Conservation (phyloP, 2,329 filamentous ascomycete genomes). For the Ophiocordyceps polyrhachis-furcata region DNA sequence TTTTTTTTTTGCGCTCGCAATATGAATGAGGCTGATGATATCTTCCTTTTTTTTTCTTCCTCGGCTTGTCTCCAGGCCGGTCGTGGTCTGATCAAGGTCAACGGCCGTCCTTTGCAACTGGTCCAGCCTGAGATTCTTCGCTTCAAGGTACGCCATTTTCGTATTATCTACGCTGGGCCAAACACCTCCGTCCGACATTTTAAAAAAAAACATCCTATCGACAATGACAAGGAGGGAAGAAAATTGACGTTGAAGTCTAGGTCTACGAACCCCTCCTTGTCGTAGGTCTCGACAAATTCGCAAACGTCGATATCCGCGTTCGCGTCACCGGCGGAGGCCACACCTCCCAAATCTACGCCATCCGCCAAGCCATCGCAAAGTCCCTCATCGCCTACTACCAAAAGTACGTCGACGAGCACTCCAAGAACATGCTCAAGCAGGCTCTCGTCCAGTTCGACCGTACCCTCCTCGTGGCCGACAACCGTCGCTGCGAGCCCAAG, state of each 20-base stretch:
- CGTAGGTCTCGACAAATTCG: conserved; percentile 93
- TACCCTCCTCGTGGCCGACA: conserved; percentile 95
- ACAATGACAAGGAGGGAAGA: no score
- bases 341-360: conserved; percentile 92
- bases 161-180: no score
- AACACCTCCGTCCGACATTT: no score
- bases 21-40: no score
- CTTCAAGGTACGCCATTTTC: conserved; percentile 95
- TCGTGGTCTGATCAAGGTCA: conserved; percentile 86
- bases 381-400: conserved; percentile 69
- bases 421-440: conserved; percentile 99
- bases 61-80: no score
- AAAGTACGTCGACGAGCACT: conserved; percentile 99
- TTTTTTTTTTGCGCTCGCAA: no score
- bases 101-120: conserved; percentile 86
- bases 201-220: no score
- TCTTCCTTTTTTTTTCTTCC: no score
- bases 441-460: conserved; percentile 90
- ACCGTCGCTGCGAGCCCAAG: conserved; percentile 98
- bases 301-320: conserved; percentile 91
- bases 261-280: conserved; percentile 98
- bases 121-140: conserved; percentile 93
- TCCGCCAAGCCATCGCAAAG: conserved; percentile 98
- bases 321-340: conserved; percentile 94
- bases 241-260: conserved; percentile 10